Base-by-base conservation (phyloP, 1,284 basidiomycete genomes). In the Tylopilus microsporus region DNA sequence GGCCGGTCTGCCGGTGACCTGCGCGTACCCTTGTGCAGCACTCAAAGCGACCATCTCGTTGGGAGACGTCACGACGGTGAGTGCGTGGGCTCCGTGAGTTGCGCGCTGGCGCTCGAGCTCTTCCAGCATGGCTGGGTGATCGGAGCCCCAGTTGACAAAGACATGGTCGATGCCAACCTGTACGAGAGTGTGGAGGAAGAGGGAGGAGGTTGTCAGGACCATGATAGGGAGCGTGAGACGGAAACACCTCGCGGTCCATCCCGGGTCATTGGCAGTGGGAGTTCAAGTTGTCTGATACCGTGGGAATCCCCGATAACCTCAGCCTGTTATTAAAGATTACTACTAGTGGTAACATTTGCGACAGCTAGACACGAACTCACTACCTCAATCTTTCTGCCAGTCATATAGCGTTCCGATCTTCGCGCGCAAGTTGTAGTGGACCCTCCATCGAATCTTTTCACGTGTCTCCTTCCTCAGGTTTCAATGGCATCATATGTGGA, bases 31-130 rank as follows among this genome's bases (percentile, higher is more conserved):
- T 55, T 89, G 87, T 1, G 87, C 87, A 18, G 83, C 83, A 60
- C 81, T 86, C 51, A 89, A 68, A 2, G 85, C 87, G 8, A 88
- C 87, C 84, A 87, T 87, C 68, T 89, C 87, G 60, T 87, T 87
- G 0, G 87, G 86, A 61, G 83, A 85, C 6, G 83, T 88, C 37
- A 88, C 73, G 59, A 89, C 79, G 57, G 76, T 68, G 21, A 79
- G 75, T 4, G 69, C 59, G 8, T 80, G 79, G 46, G 73, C 68
- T 5, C 77, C 77, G 36, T 73, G 60, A 15, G 70, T 73, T 32
- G 72, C 66, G 3, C 82, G 49, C 64, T 85, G 82, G 30, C 82
- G 74, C 61, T 81, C 78, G 18, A 87, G 75, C 42, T 88, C 87
- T 65, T 89, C 87, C 25, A 89, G 74, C 19, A 89, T 69, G 1